Base-by-base conservation (phyloP, 768 basidiomycete genomes). In the Amanita inopinata region DNA sequence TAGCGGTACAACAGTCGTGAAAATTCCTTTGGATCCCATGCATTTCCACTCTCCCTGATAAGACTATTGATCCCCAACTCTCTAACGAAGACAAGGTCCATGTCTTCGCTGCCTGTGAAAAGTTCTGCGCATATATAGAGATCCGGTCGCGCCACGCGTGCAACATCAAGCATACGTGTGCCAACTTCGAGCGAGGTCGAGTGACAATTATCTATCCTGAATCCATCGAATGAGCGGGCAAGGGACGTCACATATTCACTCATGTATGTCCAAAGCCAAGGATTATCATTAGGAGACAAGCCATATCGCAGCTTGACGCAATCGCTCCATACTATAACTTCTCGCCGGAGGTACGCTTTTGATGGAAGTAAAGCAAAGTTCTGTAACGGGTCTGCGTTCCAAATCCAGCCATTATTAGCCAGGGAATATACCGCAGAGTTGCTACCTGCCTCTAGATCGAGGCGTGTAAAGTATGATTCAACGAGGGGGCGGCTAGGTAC, bases 351-450 rank as follows among this genome's bases (percentile, higher is more conserved):
- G 62, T 98, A 99, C 0, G 91, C 86, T 59, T 93, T 96, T 17
- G 94, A 98, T 0, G 85, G 85, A 19, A 77, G 74, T 10, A 87
- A 74, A 5, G 94, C 96, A 63, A 99, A 99, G 64, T 97, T 97
- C 49, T 80, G 72, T 11, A 98, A 73, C 0, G 96, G 94, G 56
- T 99, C 82, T 2, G 94, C 93, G 49, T 83, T 66, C 94, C 96
- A 99, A 50, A 99, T 91, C 96, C 96, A 99, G 2, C 96, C 96
- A 56, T 99, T 99, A 62, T 98, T 97, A 4, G 94, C 96, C 20
- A 99, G 66, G 2, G 86, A 82, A 55, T 91, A 85, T 10, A 73
- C 65, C 22, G 66, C 55, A n/a, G 69, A 72, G 40, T 75, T 70
- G 10, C 66, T 59, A 25, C 63, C 46, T 6, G 60, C 53, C 17